Evolutionary conservation across 257 asterid species (phyloP).

Genomic region (Solanum piurae): DNA sequence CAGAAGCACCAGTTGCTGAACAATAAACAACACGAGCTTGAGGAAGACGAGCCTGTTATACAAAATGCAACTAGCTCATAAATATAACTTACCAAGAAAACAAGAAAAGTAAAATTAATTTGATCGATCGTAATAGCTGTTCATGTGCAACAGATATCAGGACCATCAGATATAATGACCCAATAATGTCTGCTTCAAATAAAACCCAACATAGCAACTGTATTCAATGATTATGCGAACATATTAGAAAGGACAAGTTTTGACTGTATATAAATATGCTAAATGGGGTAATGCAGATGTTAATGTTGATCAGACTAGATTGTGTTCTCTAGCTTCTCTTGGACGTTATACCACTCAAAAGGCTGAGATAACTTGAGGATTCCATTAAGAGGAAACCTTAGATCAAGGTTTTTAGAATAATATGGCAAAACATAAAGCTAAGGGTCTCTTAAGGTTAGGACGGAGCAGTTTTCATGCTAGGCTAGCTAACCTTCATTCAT

Average conservation of each 20-base stretch:
- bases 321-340: neutral
- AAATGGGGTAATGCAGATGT: neutral
- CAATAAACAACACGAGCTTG: conserved; percentile 93
- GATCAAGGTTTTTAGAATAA: neutral
- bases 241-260: neutral
- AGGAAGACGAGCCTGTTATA: conserved; percentile 86
- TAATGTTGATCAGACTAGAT: neutral
- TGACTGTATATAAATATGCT: neutral
- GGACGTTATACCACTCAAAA: neutral
- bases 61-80: conserved; percentile 10
- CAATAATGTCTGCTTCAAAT: neutral
- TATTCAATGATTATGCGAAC: neutral
- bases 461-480: neutral
- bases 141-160: neutral
- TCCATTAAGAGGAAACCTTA: neutral
- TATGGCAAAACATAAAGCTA: neutral
- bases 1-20: conserved; percentile 99
- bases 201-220: neutral
- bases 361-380: neutral
- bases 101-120: neutral
- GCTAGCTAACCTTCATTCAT: neutral
- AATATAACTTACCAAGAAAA: neutral
- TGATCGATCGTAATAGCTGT: neutral
- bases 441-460: neutral
- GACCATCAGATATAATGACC: neutral